Evolutionary conservation across 108 stramenopile genomes (phyloP).

Genomic region (Fragilariopsis cylindrus): DNA sequence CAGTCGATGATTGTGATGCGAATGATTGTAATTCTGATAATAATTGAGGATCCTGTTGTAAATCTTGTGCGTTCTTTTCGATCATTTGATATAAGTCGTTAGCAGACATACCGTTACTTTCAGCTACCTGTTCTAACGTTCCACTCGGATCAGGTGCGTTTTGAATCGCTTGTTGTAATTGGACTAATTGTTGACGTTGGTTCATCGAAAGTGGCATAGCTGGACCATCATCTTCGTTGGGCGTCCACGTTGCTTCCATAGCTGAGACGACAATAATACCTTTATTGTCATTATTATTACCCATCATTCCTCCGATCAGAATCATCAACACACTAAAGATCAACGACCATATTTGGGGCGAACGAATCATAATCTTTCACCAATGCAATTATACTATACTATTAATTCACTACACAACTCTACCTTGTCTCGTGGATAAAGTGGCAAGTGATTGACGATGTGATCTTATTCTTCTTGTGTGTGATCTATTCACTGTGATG

Average conservation of each 20-base stretch:
- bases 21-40: slow-evolving; percentile 14
- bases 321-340: too few species aligned
- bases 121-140: slow-evolving; percentile 65
- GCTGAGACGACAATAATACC: background rate
- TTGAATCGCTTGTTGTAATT: slow-evolving; percentile 65
- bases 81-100: slow-evolving; percentile 64
- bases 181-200: slow-evolving; percentile 68
- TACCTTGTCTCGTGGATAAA: too few species aligned
- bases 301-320: too few species aligned
- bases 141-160: slow-evolving; percentile 66
- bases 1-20: background rate
- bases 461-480: too few species aligned
- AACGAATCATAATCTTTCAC: too few species aligned
- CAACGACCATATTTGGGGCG: too few species aligned
- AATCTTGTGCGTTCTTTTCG: slow-evolving; percentile 60
- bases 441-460: too few species aligned
- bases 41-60: slow-evolving; percentile 42
- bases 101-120: slow-evolving; percentile 58
- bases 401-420: too few species aligned
- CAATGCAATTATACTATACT: too few species aligned
- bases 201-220: slow-evolving; percentile 56
- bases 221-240: slow-evolving; percentile 44
- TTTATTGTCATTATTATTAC: background rate
- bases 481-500: too few species aligned
- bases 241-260: slow-evolving; percentile 26